Conservation (phyloP, 2,329 filamentous ascomycete species). For the Penicillium brasilianum region DNA sequence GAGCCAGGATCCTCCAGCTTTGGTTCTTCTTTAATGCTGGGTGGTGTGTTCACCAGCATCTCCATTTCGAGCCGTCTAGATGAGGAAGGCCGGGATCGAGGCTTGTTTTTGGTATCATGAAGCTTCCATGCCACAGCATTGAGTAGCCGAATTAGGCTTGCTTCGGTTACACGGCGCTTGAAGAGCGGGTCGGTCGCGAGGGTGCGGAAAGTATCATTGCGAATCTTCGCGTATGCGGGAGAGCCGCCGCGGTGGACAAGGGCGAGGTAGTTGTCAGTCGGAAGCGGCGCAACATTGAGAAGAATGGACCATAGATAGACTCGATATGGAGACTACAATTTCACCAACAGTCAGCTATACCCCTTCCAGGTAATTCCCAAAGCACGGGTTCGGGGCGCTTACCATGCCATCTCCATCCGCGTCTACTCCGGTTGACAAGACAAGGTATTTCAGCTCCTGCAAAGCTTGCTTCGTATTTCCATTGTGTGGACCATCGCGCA, state of each 20-base stretch:
- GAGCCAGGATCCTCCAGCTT: slow-evolving; percentile 21
- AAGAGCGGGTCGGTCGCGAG: slow-evolving; percentile 97
- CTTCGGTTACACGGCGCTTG: slow-evolving; percentile 91
- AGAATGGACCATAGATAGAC: slow-evolving; percentile 97
- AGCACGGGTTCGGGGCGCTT: slow-evolving; percentile 22
- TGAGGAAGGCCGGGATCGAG: slow-evolving; percentile 47
- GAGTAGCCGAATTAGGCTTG: slow-evolving; percentile 88
- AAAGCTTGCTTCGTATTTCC: slow-evolving; percentile 61
- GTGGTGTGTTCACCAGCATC: slow-evolving; percentile 44
- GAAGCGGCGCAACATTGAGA: slow-evolving; percentile 81
- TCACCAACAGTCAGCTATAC: slow-evolving; percentile 14
- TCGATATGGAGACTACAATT: slow-evolving; percentile 76
- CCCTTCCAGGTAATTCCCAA: background rate
- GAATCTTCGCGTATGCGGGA: slow-evolving; percentile 94
- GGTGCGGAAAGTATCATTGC: slow-evolving; percentile 97
- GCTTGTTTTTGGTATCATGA: slow-evolving; percentile 71
- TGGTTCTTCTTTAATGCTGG: slow-evolving; percentile 45
- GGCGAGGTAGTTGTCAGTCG: slow-evolving; percentile 84
- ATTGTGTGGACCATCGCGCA: slow-evolving; percentile 78
- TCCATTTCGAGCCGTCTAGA: slow-evolving; percentile 55
- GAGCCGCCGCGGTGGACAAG: slow-evolving; percentile 93
- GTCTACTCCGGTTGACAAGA: slow-evolving; percentile 56
- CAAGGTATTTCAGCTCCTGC: slow-evolving; percentile 54
- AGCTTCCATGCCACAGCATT: slow-evolving; percentile 96
- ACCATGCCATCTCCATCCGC: slow-evolving; percentile 61